phyloP scores from a whole-genome alignment of 2,329 filamentous ascomycete genomes.

The Coniochaeta sp. region DNA sequence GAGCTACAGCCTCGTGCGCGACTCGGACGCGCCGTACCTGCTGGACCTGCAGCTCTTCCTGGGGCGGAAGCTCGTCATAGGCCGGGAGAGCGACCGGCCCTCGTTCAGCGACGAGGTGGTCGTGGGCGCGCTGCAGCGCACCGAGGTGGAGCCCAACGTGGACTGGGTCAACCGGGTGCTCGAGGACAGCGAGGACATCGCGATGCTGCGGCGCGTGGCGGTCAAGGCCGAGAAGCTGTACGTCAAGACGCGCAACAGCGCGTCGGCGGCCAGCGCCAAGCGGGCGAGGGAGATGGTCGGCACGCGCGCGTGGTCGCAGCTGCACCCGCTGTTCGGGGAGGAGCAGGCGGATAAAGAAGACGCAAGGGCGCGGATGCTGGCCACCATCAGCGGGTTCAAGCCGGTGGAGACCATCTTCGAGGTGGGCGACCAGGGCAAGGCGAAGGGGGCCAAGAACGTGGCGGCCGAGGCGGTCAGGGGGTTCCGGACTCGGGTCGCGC shows the following conservation, averaged over 20 bases:
- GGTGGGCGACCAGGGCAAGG: slow-evolving; percentile 62
- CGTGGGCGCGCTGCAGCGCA: slow-evolving; percentile 67
- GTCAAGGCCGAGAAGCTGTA: slow-evolving; percentile 91
- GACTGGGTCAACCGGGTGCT: slow-evolving; percentile 82
- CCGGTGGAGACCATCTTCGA: slow-evolving; percentile 97
- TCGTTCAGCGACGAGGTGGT: slow-evolving; percentile 81
- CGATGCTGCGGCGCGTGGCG: slow-evolving; percentile 63
- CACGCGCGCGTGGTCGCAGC: slow-evolving; percentile 61
- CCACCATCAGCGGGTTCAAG: slow-evolving; percentile 79
- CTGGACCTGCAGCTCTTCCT: slow-evolving; percentile 92
- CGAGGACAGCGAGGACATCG: slow-evolving; percentile 67
- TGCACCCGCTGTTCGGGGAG: slow-evolving; percentile 75
- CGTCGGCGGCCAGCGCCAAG: slow-evolving; percentile 84
- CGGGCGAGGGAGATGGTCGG: slow-evolving; percentile 71
- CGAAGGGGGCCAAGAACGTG: slow-evolving; percentile 50
- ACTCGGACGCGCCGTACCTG: slow-evolving; percentile 84
- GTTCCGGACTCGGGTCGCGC: slow-evolving; percentile 62
- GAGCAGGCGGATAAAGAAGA: slow-evolving; percentile 58
- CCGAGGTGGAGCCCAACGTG: slow-evolving; percentile 64
- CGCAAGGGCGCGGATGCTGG: slow-evolving; percentile 78
- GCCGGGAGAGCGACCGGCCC: slow-evolving; percentile 52
- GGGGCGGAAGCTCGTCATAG: slow-evolving; percentile 73
- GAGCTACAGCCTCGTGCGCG: slow-evolving; percentile 88
- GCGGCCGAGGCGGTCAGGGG: slow-evolving; percentile 71
- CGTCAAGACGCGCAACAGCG: slow-evolving; percentile 79